A percentile compares a stretch with the other conserved stretches of the same genome.
phyloP scores from a whole-genome alignment of 2,329 filamentous ascomycete species.

The Fusarium nygamai region DNA sequence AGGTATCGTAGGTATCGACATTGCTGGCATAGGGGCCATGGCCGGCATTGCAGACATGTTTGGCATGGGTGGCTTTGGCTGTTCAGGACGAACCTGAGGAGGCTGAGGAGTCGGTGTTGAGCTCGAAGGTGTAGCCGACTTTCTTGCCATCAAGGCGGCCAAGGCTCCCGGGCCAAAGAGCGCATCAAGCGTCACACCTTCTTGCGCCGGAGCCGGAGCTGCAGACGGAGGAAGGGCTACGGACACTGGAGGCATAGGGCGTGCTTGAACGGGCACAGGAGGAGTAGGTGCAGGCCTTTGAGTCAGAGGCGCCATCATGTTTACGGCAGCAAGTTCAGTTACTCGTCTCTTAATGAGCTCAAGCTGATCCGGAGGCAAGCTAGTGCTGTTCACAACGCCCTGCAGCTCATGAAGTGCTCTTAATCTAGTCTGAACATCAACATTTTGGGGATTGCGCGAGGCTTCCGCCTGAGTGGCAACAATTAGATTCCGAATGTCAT shows the following conservation, averaged over 20 bases:
- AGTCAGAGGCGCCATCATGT: slow-evolving; percentile 61
- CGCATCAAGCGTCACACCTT: slow-evolving; percentile 64
- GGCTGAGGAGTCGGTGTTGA: slow-evolving; percentile 56
- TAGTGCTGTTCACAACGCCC: slow-evolving; percentile 75
- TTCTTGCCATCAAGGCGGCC: slow-evolving; percentile 66
- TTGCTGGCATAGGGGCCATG: slow-evolving; percentile 53
- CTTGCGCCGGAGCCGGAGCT: slow-evolving; percentile 46
- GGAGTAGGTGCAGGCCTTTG: slow-evolving; percentile 54
- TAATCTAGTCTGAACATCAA: slow-evolving; percentile 79
- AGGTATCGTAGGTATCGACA: slow-evolving; percentile 41
- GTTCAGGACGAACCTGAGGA: slow-evolving; percentile 17
- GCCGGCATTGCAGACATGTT: slow-evolving; percentile 27
- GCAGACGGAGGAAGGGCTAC: slow-evolving; percentile 47
- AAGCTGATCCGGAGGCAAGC: slow-evolving; percentile 82
- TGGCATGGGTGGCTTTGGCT: slow-evolving; percentile 11
- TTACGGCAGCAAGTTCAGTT: slow-evolving; percentile 74
- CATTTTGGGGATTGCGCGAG: slow-evolving; percentile 79
- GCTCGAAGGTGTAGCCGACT: slow-evolving; percentile 60
- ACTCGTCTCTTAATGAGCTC: slow-evolving; percentile 87
- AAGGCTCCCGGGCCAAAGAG: slow-evolving; percentile 69
- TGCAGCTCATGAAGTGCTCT: slow-evolving; percentile 89
- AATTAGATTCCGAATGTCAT: slow-evolving; percentile 85
- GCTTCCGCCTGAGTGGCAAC: slow-evolving; percentile 76
- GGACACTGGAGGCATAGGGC: slow-evolving; percentile 48
- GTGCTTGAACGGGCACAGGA: slow-evolving; percentile 44